Base-by-base conservation (phyloP, 352 stramenopile species). In the Pythium scleroteichum region DNA sequence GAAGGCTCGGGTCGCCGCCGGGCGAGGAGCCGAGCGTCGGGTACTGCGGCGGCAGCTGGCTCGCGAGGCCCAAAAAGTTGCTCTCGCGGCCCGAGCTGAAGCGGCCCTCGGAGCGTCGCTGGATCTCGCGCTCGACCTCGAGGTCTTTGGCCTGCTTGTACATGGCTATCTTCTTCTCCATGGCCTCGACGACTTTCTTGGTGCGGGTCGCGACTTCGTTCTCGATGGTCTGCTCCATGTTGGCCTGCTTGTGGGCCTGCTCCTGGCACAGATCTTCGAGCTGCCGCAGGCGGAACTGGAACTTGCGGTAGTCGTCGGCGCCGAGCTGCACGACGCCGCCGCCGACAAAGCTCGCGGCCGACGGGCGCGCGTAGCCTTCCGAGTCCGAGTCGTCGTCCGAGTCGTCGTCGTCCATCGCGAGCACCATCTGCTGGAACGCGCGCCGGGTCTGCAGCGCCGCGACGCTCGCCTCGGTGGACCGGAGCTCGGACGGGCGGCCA, bases 111-210 rank as follows among this genome's bases (percentile, higher is more conserved):
- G 75, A 87, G n/a, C 84, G 71, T 22, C 77, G 76, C 64, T 90
- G 76, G 55, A 95, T 77, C 75, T 93, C 85, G 7, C 79, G 77
- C 69, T 95, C 85, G 54, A 72, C 74, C 45, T 93, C 85, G 38
- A 90, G 64, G 55, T 92, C 85, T 60, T 92, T 92, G 9, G 79
- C 83, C 63, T 92, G 83, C 63, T 88, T 90, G 67, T 93, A 92
- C 76, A 92, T 90, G 42, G 72, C 79, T 56, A 95, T 87, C 66
- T 92, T 89, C 68, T 89, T 87, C 60, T 95, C 78, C 76, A 92
- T 91, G 35, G 79, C 73, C 44, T 87, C 78, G 0, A 90, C 63
- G 12, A 90, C 76, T 45, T 89, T 86, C 22, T 73, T 71, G 14
- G 82, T 93, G 40, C 83, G 78, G 13, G 48, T 32, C 51, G 79